Evolutionary conservation across 495 filamentous ascomycete genomes (phyloP).

Genomic region (Chaetomidium leptoderma): DNA sequence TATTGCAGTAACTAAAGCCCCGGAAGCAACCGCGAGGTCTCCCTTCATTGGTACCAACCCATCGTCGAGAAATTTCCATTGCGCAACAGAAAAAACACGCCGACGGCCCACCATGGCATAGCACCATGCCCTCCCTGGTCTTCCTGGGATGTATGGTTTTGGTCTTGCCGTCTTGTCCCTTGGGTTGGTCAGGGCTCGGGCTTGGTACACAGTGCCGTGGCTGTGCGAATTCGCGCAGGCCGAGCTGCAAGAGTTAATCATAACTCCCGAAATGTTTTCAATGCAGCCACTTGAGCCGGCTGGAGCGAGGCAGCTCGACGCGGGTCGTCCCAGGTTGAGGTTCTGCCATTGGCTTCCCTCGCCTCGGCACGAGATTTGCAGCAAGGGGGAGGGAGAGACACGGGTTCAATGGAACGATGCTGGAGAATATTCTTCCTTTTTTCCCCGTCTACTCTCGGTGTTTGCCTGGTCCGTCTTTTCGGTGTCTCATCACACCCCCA

Average conservation of each 20-base stretch:
- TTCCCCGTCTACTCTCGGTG: background rate
- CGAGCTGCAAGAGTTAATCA: background rate
- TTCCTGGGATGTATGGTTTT: background rate
- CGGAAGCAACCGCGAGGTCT: background rate
- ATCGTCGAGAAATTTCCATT: too few species aligned
- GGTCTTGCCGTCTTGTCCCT: background rate
- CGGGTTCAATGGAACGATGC: conserved; percentile 9
- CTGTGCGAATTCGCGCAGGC: background rate
- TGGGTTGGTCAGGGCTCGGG: background rate
- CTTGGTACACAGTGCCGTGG: too few species aligned
- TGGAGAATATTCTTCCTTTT: conserved; percentile 4
- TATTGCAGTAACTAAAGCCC: background rate
- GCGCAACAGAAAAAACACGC: background rate
- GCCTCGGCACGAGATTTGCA: conserved; percentile 8
- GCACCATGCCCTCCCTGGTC: background rate
- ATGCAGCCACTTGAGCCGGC: conserved; percentile 4
- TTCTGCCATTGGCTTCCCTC: conserved; percentile 4
- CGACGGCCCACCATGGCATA: background rate
- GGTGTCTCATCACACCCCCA: conserved; percentile 9
- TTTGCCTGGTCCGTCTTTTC: background rate
- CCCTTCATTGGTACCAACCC: too few species aligned
- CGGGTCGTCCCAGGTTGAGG: background rate
- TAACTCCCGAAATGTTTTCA: background rate
- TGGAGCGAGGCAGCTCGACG: background rate
- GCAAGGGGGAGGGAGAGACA: background rate